A percentile compares a stretch with the other conserved stretches of the same genome.
phyloP scores from a whole-genome alignment of 108 stramenopile genomes.

The Conticribra guillardii region DNA sequence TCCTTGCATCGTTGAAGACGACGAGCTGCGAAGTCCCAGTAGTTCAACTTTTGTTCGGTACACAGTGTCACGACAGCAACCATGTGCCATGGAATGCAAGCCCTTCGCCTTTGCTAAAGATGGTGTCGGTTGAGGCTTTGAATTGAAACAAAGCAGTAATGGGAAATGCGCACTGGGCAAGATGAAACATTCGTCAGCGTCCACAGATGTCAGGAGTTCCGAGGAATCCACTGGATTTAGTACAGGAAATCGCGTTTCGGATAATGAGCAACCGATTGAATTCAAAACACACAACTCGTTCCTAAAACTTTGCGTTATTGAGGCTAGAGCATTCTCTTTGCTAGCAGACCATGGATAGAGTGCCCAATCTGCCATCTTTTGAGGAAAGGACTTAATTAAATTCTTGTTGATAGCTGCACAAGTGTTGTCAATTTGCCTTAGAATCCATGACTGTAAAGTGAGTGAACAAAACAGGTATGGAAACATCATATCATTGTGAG shows the following conservation, averaged over 20 bases:
- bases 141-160: conserved; percentile 79
- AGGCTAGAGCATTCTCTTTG: conserved; percentile 74
- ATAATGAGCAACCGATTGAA: not conserved
- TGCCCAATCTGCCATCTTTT: conserved; percentile 86
- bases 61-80: conserved; percentile 45
- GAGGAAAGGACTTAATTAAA: conserved; percentile 71
- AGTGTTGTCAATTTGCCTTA: conserved; percentile 68
- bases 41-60: conserved; percentile 75
- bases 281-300: conserved; percentile 55
- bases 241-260: conserved; percentile 41
- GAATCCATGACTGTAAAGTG: conserved; percentile 67
- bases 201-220: conserved; percentile 61
- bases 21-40: conserved; percentile 30
- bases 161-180: conserved; percentile 90
- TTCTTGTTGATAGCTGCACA: conserved; percentile 72
- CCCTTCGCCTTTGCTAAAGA: not conserved
- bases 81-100: not conserved
- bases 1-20: conserved; percentile 10
- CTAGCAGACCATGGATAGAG: conserved; percentile 76
- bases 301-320: conserved; percentile 69
- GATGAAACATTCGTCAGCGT: conserved; percentile 77
- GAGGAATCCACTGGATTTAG: conserved; percentile 77
- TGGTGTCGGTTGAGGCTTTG: conserved; percentile 4
- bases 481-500: too few relatives aligned
- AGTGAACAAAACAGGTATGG: too few relatives aligned